These are phyloP conservation scores for Obba rivulosa DNA, from an alignment of 768 basidiomycete species.

Conservation along the genomic window DNA sequence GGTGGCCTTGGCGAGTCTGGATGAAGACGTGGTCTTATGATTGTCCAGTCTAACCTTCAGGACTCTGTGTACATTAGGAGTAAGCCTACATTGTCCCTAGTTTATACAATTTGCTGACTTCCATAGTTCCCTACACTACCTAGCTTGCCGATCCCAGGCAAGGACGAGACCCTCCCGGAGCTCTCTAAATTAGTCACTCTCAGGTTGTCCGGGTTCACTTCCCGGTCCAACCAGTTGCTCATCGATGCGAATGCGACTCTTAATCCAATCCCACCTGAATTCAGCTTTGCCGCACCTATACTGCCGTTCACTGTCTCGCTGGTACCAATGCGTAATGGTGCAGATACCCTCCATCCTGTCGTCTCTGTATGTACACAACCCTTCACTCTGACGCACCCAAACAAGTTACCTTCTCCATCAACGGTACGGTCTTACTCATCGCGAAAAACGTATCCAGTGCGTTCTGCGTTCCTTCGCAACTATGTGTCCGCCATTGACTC, in stretches of 20 bases:
- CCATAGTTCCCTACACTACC: slow-evolving; percentile 59
- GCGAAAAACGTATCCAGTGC: slow-evolving; percentile 18
- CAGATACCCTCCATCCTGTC: slow-evolving; percentile 24
- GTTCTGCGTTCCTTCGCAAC: slow-evolving; percentile 54
- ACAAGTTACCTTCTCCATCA: slow-evolving; percentile 54
- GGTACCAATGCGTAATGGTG: slow-evolving; percentile 21
- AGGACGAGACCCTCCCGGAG: slow-evolving; percentile 44
- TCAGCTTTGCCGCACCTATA: slow-evolving; percentile 47
- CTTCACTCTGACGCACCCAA: slow-evolving; percentile 61
- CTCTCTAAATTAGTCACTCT: slow-evolving; percentile 57
- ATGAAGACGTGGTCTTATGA: slow-evolving; percentile 42
- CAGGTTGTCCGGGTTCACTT: slow-evolving; percentile 45
- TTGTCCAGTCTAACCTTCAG: slow-evolving; percentile 40
- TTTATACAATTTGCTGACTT: slow-evolving; percentile 1
- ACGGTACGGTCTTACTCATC: slow-evolving; percentile 55
- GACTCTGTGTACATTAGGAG: slow-evolving; percentile 46
- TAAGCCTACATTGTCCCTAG: slow-evolving; percentile 29
- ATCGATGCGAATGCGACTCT: slow-evolving; percentile 49
- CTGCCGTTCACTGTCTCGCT: slow-evolving; percentile 62
- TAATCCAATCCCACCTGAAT: slow-evolving; percentile 47
- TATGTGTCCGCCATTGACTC: slow-evolving; percentile 57
- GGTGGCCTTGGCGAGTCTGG: slow-evolving; percentile 37
- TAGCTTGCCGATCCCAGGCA: slow-evolving; percentile 58
- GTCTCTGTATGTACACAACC: slow-evolving; percentile 51
- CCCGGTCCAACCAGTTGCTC: slow-evolving; percentile 24